These are phyloP conservation scores for Dichomitus squalens DNA, from an alignment of 1,284 basidiomycete genomes.

Conservation along the genomic window DNA sequence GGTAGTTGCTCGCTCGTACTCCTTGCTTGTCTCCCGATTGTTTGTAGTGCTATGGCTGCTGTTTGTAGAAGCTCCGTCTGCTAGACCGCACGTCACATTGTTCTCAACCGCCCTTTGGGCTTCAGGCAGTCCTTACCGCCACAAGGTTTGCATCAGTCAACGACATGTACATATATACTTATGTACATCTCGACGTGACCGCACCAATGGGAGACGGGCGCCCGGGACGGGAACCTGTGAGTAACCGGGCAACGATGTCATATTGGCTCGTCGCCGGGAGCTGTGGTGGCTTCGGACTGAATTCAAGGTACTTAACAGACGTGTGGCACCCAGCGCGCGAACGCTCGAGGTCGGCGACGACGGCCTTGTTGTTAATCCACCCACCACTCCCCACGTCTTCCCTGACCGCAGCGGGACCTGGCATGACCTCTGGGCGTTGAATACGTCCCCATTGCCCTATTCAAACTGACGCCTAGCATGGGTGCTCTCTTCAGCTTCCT, in stretches of 20 bases:
- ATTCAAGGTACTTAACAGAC: not conserved
- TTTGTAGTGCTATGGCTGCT: not conserved
- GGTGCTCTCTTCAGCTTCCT: conserved; percentile 32
- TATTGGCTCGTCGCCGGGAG: not conserved
- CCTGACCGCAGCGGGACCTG: not conserved
- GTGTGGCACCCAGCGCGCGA: conserved; percentile 2
- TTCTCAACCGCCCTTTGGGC: not conserved
- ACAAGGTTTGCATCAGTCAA: too few relatives aligned
- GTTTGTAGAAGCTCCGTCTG: not conserved
- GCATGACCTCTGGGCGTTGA: not conserved
- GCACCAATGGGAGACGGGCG: not conserved
- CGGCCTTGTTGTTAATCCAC: not conserved
- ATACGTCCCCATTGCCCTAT: not conserved
- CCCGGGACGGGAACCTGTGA: not conserved
- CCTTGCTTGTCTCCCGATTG: conserved; percentile 2
- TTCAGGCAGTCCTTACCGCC: not conserved
- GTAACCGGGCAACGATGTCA: not conserved
- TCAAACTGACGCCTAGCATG: conserved; percentile 27
- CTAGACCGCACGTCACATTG: not conserved
- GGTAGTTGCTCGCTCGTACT: conserved; percentile 6
- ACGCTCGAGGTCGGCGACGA: conserved; percentile 1
- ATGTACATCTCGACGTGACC: too few relatives aligned
- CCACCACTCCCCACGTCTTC: not conserved
- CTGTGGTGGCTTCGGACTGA: not conserved
- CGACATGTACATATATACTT: too few relatives aligned